Percentiles rank a stretch among this genome's conserved stretches.
These are phyloP conservation scores for Jasminum sambac DNA, from an alignment of 257 asterid genomes.

Conservation along the genomic window DNA sequence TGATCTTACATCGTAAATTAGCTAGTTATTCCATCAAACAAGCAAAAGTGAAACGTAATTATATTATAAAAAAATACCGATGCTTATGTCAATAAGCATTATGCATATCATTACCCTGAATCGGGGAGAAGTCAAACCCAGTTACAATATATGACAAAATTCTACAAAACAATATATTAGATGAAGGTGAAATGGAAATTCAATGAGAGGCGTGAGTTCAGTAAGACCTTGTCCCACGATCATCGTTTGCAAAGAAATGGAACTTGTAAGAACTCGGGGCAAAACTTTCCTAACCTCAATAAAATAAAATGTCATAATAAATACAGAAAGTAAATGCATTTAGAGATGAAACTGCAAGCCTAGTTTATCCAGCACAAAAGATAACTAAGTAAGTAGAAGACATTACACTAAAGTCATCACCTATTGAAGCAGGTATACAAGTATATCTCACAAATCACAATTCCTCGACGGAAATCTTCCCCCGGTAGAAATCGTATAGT, in stretches of 20 bases:
- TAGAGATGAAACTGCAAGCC: neutral
- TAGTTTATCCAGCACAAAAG: neutral
- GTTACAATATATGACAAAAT: no score
- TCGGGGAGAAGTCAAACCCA: no score
- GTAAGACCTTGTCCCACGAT: neutral
- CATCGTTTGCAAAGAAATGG: neutral
- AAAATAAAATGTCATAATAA: neutral
- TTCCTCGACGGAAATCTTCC: no score
- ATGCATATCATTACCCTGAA: no score
- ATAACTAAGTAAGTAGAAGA: neutral
- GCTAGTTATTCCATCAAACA: no score
- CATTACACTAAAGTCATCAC: no score
- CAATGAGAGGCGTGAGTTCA: neutral
- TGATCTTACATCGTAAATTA: no score
- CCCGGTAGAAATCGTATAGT: neutral
- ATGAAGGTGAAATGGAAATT: neutral
- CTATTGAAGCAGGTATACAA: no score
- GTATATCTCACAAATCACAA: no score
- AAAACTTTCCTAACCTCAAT: neutral
- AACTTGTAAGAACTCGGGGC: neutral
- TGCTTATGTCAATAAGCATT: no score
- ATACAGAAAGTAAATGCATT: neutral
- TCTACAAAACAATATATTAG: neutral
- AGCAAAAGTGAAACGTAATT: no score
- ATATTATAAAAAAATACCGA: no score